Conservation (phyloP, 2,329 filamentous ascomycete genomes). For the Botrytis fabae region DNA sequence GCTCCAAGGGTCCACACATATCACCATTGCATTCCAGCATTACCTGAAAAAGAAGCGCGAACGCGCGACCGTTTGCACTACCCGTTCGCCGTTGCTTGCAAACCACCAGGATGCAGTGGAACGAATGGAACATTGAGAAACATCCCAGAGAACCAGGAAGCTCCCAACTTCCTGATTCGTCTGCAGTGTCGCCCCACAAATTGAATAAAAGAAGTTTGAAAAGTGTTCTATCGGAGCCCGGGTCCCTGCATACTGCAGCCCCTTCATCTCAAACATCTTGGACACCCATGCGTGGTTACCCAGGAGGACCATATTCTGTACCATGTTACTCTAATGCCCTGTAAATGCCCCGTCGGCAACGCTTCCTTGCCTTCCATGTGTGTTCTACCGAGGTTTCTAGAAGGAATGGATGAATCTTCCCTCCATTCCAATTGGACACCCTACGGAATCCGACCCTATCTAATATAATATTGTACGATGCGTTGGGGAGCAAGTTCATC, state of each 20-base stretch:
- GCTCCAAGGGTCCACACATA: constrained; percentile 1
- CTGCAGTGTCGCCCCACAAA: constrained; percentile 11
- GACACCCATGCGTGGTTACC: constrained; percentile 6
- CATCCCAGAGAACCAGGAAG: neutral
- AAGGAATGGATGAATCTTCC: constrained; percentile 14
- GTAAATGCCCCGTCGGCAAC: constrained; percentile 16
- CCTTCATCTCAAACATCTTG: constrained; percentile 23
- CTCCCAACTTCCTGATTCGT: neutral
- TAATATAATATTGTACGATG: neutral
- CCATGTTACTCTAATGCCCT: constrained; percentile 12
- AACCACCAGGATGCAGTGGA: constrained; percentile 14
- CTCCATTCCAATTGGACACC: constrained; percentile 4
- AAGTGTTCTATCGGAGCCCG: constrained; percentile 16
- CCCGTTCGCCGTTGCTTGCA: constrained; percentile 12
- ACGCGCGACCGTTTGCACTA: constrained; percentile 13
- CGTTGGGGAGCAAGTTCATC: constrained; percentile 8
- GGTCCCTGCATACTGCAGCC: constrained; percentile 22
- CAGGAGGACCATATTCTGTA: neutral
- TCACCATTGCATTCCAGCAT: neutral
- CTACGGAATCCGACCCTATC: constrained; percentile 17
- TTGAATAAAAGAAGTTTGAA: constrained; percentile 3
- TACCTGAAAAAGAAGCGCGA: neutral
- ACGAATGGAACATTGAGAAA: constrained; percentile 14
- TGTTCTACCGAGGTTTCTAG: constrained; percentile 25
- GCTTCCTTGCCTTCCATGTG: constrained; percentile 20